Evolutionary conservation across 208 protist genomes (phyloP).

Genomic region (Trypanosoma rangeli): DNA sequence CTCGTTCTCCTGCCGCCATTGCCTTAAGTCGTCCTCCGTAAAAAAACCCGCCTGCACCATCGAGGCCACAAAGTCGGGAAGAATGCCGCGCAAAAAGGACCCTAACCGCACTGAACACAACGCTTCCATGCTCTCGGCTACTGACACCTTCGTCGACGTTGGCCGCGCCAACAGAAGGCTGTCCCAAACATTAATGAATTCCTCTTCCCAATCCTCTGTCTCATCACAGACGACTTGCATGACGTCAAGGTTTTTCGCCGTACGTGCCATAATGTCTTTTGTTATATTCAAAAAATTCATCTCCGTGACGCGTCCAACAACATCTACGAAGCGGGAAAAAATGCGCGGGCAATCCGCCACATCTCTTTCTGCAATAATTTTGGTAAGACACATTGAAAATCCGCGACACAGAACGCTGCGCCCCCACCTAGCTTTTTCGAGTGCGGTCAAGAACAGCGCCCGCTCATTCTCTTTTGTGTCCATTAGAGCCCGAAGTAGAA

Average conservation of each 20-base stretch:
- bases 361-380: slow-evolving; percentile 53
- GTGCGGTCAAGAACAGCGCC: slow-evolving; percentile 36
- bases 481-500: slow-evolving; percentile 52
- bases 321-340: slow-evolving; percentile 60
- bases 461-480: slow-evolving; percentile 53
- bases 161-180: slow-evolving; percentile 37
- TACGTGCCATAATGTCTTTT: slow-evolving; percentile 75
- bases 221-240: slow-evolving; percentile 44
- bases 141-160: slow-evolving; percentile 21
- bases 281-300: slow-evolving; percentile 56
- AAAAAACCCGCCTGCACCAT: slow-evolving; percentile 40
- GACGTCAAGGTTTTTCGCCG: slow-evolving; percentile 82
- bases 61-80: slow-evolving; percentile 72
- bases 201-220: slow-evolving; percentile 69
- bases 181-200: slow-evolving; percentile 77
- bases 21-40: slow-evolving; percentile 27
- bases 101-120: slow-evolving; percentile 51
- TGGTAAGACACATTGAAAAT: slow-evolving; percentile 77
- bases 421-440: slow-evolving; percentile 56
- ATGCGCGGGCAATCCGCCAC: slow-evolving; percentile 72
- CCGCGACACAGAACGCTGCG: slow-evolving; percentile 57
- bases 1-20: slow-evolving; percentile 42
- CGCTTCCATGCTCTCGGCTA: slow-evolving; percentile 44
- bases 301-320: slow-evolving; percentile 36
- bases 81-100: slow-evolving; percentile 70